Percentiles rank a stretch among this genome's conserved stretches.
phyloP scores from a whole-genome alignment of 352 stramenopile genomes.

The Halophytophthora batemanensis region DNA sequence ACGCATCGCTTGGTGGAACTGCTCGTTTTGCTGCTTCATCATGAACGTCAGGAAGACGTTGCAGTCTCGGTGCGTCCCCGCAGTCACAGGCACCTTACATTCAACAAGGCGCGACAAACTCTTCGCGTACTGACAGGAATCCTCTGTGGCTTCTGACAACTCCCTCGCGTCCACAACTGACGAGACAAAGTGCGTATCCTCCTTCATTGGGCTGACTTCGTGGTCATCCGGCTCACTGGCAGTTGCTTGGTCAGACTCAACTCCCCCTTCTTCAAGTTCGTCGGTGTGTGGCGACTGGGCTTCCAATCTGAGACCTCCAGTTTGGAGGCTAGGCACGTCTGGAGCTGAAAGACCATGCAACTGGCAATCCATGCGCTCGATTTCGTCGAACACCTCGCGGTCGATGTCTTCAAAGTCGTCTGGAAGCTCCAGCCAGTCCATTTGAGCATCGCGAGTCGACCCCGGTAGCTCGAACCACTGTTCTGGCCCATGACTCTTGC shows the following conservation, averaged over 20 bases:
- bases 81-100: neutral
- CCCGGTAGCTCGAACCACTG: constrained; percentile 3
- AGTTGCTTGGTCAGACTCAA: no score
- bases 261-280: no score
- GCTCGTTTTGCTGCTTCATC: constrained; percentile 11
- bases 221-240: no score
- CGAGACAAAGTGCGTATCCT: no score
- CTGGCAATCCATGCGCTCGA: constrained; percentile 9
- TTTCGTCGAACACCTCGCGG: constrained; percentile 13
- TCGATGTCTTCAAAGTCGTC: constrained; percentile 26
- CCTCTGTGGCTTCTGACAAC: neutral
- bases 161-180: no score
- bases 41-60: constrained; percentile 5
- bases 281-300: no score
- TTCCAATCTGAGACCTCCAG: no score
- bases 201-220: no score
- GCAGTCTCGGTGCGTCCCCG: constrained; percentile 5
- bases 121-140: neutral
- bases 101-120: neutral
- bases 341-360: neutral
- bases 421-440: constrained; percentile 15
- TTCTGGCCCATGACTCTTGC: neutral
- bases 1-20: constrained; percentile 11
- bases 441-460: neutral
- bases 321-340: neutral